Evolutionary conservation across 306 rosid species (phyloP).

Genomic region (Rosa chinensis): DNA sequence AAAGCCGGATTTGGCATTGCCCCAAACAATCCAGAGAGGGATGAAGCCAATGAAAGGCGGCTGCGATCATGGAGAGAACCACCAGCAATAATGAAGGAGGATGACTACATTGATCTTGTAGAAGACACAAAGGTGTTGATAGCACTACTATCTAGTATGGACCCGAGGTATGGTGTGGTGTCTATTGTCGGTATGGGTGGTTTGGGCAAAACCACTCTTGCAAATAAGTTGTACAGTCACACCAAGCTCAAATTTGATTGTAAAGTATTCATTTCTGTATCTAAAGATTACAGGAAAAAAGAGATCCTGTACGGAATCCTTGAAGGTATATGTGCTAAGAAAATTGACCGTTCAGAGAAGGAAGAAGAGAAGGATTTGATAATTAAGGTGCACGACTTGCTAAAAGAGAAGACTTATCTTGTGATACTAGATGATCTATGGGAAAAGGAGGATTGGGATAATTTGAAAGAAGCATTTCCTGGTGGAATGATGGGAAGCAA

Average conservation of each 20-base stretch:
- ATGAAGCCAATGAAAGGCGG: background rate
- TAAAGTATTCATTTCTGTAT: background rate
- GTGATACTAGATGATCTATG: conserved; percentile 14
- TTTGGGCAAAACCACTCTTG: background rate
- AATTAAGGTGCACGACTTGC: background rate
- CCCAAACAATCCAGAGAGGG: background rate
- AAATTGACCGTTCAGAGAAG: background rate
- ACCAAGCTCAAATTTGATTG: background rate
- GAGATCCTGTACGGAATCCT: background rate
- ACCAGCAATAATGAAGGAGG: background rate
- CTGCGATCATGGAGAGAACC: background rate
- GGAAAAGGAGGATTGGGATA: background rate
- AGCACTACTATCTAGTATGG: background rate
- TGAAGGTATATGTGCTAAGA: background rate
- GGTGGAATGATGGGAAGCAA: background rate
- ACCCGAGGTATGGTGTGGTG: background rate
- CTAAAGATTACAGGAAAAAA: background rate
- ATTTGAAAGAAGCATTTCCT: background rate
- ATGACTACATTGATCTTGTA: background rate
- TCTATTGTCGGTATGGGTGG: background rate
- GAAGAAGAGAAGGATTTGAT: background rate
- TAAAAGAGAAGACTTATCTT: background rate
- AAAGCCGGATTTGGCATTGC: background rate
- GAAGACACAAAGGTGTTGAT: background rate
- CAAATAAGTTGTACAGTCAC: background rate